Base-by-base conservation (phyloP, 1,284 basidiomycete genomes). In the Prillingera fragicola region DNA sequence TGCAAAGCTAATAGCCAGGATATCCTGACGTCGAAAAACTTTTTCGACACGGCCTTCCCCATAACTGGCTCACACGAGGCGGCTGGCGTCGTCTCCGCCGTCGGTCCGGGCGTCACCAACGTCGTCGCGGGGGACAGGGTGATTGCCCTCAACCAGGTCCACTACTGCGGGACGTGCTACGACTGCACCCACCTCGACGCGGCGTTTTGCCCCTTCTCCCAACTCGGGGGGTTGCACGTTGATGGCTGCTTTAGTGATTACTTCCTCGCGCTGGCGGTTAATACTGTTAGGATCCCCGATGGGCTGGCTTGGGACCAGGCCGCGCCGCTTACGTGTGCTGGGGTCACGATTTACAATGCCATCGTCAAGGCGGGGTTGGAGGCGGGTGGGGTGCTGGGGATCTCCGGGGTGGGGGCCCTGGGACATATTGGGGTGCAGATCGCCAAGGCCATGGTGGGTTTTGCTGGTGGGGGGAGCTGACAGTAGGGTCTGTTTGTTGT, bases 161-260 rank as follows among this genome's bases (percentile, higher is more conserved):
- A 46, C 23, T 31, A 41, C 3, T 57, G 58, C 36, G 54, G 58
- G 56, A 32, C 18, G 53, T 55, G 56, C 34, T 36, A 46, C 13
- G 54, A 58, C 34, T 58, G 54, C 38, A 48, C 19, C 18, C n/a
- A 46, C 4, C 49, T 48, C 12, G 50, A 53, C 34, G 46, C 48
- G 43, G 52, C 50, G 52, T 59, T 50, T 36, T 61, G 59, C 31
- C 39, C 46, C 19, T 49, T 55, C 21, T 38, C 45, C 24, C 36
- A 46, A 13, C 52, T 49, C 26, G 50, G 49, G 2, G 59, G 59
- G 3, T 47, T 59, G 43, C 51, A 42, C 17, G 39, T 38, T 18
- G 56, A 58, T 37, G 60, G 60, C 15, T 55, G 44, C 37, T 62
- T 62, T 36, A 40, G 52, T 14, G 54, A 62, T 31, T 62, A 62